Evolutionary conservation across 2,329 filamentous ascomycete species (phyloP).

Genomic region (Myriangium duriaei): DNA sequence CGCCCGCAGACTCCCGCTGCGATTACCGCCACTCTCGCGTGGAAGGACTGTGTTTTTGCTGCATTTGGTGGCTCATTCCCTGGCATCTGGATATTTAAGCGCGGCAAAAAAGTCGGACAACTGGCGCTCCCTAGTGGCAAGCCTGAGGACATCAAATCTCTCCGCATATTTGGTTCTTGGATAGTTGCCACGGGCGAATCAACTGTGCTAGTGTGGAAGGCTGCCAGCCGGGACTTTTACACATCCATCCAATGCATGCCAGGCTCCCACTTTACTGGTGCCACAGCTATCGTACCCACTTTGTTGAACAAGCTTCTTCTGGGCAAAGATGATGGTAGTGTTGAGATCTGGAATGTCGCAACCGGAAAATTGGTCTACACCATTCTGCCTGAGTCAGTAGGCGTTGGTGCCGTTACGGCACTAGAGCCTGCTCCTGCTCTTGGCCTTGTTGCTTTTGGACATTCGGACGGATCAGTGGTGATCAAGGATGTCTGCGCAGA

Average conservation of each 20-base stretch:
- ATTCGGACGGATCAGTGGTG: constrained; percentile 62
- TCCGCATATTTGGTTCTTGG: constrained; percentile 84
- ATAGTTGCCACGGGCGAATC: constrained; percentile 67
- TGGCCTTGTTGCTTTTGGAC: constrained; percentile 77
- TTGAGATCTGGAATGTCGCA: constrained; percentile 96
- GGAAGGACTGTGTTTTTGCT: constrained; percentile 78
- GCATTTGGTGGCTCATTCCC: constrained; percentile 61
- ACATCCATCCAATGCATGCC: constrained; percentile 59
- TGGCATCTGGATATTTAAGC: constrained; percentile 83
- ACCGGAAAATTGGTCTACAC: constrained; percentile 86
- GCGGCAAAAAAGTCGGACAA: constrained; percentile 72
- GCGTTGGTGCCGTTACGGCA: constrained; percentile 72
- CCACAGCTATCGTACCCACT: constrained; percentile 79
- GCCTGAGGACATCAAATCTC: constrained; percentile 58
- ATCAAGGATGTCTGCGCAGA: constrained; percentile 76
- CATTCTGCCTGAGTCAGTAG: constrained; percentile 60
- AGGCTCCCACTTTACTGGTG: constrained; percentile 55
- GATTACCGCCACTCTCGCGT: constrained; percentile 78
- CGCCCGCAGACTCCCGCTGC: constrained; percentile 73
- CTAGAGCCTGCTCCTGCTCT: constrained; percentile 74
- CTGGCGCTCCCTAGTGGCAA: constrained; percentile 55
- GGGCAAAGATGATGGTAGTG: constrained; percentile 71
- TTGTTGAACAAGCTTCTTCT: constrained; percentile 94
- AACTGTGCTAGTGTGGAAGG: constrained; percentile 82
- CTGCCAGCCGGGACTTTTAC: constrained; percentile 72